Base-by-base conservation (phyloP, 2,329 filamentous ascomycete species). In the Blastomyces emzantsi region DNA sequence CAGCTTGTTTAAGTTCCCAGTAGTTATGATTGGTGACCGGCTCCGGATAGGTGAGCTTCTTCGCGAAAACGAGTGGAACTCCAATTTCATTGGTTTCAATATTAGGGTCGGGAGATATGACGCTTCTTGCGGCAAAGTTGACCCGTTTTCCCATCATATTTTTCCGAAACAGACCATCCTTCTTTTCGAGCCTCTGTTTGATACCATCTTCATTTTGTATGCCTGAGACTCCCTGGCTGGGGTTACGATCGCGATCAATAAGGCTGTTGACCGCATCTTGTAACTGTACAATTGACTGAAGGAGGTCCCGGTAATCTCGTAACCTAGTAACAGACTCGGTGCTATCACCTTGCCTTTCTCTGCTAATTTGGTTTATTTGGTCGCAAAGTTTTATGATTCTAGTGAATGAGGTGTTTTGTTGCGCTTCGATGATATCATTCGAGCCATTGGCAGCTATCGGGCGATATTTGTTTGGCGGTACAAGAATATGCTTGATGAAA, bases 71-170 rank as follows among this genome's bases (percentile, higher is more conserved):
- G n/a, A 93, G 90, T 22, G 94, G 94, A 2, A 99, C 93, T 75
- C 94, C 94, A 68, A 99, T 97, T 77, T 99, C 94, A 75, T 96
- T 97, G 22, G 94, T 97, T 76, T 99, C 94, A 71, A 99, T 96
- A 73, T 97, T 99, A 2, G 94, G 94, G 73, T 99, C 94, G 0
- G 94, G 94, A 11, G 93, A 97, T 70, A 99, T 99, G 74, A 99
- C 94, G 83, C 90, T 96, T 75, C 94, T 89, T 47, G 94, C 94
- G 60, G 94, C 94, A 74, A 94, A 97, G 76, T 99, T 97, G 78
- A 99, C 94, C 81, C 94, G 92, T 82, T 99, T 99, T 66, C 94
- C 94, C 94, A 99, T 99, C 94, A 99, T 97, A 77, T 99, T 97
- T 81, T 96, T 97, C 70, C 94, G 85, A 81, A 99, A 99, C 39